These are phyloP conservation scores for Trichosporon faecale DNA, from an alignment of 1,284 basidiomycete genomes.

Conservation along the genomic window DNA sequence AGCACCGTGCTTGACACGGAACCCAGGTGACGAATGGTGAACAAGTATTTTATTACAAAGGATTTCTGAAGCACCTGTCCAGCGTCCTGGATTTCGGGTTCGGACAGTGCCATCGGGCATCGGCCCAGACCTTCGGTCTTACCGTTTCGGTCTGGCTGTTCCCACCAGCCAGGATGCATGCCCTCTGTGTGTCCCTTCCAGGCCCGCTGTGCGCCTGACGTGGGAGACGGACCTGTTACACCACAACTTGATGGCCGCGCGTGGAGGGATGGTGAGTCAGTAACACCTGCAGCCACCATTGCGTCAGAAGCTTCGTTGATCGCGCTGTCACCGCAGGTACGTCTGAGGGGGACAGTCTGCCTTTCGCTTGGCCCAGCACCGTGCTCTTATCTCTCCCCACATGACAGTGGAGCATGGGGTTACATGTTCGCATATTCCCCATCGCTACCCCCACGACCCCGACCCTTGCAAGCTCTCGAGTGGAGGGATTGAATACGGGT, in stretches of 20 bases:
- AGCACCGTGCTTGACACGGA: neutral
- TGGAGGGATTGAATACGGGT: too few relatives aligned
- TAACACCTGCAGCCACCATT: neutral
- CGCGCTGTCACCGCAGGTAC: too few relatives aligned
- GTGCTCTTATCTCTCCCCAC: too few relatives aligned
- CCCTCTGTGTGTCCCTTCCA: neutral
- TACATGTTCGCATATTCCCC: too few relatives aligned
- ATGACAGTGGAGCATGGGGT: too few relatives aligned
- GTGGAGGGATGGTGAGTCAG: neutral
- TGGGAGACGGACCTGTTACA: neutral
- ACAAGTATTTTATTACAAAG: neutral
- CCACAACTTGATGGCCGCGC: neutral
- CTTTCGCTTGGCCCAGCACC: too few relatives aligned
- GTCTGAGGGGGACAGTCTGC: too few relatives aligned
- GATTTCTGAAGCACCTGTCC: neutral
- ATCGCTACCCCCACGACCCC: too few relatives aligned
- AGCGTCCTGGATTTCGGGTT: neutral
- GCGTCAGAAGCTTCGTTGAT: too few relatives aligned
- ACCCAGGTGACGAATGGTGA: neutral
- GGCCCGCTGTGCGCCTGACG: neutral
- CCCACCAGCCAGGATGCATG: neutral
- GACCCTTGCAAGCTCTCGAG: too few relatives aligned
- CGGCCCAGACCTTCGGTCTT: neutral
- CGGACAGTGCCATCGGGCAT: neutral
- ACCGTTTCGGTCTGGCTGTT: neutral